These are phyloP conservation scores for Centaurea solstitialis DNA, from an alignment of 129 eudicot genomes.

Conservation along the genomic window DNA sequence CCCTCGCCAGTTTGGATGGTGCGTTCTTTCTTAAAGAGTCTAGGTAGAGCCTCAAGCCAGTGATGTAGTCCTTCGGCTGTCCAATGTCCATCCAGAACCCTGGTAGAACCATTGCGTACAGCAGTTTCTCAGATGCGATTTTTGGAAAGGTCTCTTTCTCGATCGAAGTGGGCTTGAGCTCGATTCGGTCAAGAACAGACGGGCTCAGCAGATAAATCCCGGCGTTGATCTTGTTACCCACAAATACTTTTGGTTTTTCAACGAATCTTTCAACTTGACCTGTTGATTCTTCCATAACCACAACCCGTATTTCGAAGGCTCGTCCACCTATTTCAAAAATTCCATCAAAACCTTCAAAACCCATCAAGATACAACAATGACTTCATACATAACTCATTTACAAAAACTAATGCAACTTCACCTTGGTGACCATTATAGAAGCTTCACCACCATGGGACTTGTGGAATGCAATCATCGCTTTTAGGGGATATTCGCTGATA, in stretches of 20 bases:
- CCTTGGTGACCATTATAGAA: constrained; percentile 92
- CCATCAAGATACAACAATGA: not conserved
- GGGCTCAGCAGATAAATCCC: constrained; percentile 86
- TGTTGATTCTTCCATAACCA: constrained; percentile 79
- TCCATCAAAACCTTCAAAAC: not conserved
- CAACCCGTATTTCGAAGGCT: constrained; percentile 96
- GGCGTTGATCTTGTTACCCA: constrained; percentile 92
- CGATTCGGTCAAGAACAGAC: constrained; percentile 73
- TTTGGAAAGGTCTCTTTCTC: constrained; percentile 88
- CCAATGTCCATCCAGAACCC: constrained; percentile 99
- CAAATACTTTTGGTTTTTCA: constrained; percentile 86
- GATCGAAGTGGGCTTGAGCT: constrained; percentile 82
- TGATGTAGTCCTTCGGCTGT: constrained; percentile 86
- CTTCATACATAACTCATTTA: not conserved
- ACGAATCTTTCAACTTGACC: constrained; percentile 83
- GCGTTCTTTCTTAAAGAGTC: constrained; percentile 75
- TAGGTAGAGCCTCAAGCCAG: constrained; percentile 76
- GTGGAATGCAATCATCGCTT: constrained; percentile 79
- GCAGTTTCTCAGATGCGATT: constrained; percentile 69
- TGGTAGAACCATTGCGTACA: constrained; percentile 89
- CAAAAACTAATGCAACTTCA: constrained; percentile 19
- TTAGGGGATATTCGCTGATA: constrained; percentile 74
- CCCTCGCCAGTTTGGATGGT: constrained; percentile 66
- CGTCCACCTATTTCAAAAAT: constrained; percentile 66
- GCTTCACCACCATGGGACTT: constrained; percentile 90